Percentiles rank a stretch among this genome's conserved stretches.
These are phyloP conservation scores for Alternaria novae-zelandiae DNA, from an alignment of 2,329 filamentous ascomycete species.

Conservation along the genomic window DNA sequence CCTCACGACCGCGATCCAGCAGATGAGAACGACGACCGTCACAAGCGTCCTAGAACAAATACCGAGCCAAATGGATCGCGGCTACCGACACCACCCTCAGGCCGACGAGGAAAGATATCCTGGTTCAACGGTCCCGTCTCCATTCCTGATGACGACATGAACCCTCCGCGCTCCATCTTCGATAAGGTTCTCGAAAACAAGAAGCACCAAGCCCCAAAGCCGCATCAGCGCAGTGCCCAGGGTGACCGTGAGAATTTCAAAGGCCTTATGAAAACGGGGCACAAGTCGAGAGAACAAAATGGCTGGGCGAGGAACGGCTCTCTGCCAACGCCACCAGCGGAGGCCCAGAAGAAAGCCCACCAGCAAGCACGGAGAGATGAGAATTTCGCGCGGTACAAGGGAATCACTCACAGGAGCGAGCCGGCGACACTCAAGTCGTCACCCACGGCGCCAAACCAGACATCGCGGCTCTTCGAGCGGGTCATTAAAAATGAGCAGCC, in stretches of 20 bases:
- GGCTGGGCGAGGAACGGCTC: conserved; percentile 13
- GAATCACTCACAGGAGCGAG: background rate
- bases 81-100: conserved; percentile 2
- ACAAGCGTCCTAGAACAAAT: conserved; percentile 24
- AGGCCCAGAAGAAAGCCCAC: conserved; percentile 15
- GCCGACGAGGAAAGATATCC: conserved; percentile 2
- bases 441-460: conserved; percentile 10
- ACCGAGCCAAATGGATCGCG: conserved; percentile 13
- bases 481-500: conserved; percentile 11
- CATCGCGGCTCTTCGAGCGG: conserved; percentile 11
- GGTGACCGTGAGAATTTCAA: conserved; percentile 20
- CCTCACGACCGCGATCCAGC: conserved; percentile 10
- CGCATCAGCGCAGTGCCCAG: conserved; percentile 14
- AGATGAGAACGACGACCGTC: conserved; percentile 12
- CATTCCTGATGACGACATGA: conserved; percentile 19
- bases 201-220: conserved; percentile 3
- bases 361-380: conserved; percentile 9
- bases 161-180: conserved; percentile 13
- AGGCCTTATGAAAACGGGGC: conserved; percentile 15
- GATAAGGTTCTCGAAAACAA: conserved; percentile 21
- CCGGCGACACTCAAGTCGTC: background rate
- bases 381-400: background rate
- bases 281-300: conserved; percentile 3
- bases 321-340: conserved; percentile 30
- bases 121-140: conserved; percentile 25